These are phyloP conservation scores for Boehmeria nivea DNA, from an alignment of 306 rosid genomes.

Conservation along the genomic window DNA sequence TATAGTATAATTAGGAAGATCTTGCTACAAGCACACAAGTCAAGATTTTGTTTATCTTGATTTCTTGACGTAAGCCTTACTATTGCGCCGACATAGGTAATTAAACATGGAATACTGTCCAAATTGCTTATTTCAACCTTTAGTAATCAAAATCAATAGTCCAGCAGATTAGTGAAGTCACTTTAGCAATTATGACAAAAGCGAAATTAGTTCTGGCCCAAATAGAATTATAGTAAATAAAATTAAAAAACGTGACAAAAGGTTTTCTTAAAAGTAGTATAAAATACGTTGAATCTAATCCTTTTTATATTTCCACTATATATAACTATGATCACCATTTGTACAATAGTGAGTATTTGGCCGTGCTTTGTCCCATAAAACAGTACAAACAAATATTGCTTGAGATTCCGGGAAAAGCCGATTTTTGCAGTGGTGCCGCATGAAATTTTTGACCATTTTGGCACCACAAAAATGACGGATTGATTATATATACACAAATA, in stretches of 20 bases:
- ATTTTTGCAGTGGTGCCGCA: neutral
- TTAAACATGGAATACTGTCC: no score
- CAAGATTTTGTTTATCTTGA: conserved; percentile 8
- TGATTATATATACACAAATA: neutral
- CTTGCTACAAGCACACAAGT: conserved; percentile 7
- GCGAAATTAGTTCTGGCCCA: neutral
- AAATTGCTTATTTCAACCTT: neutral
- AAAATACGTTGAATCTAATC: conserved; percentile 1
- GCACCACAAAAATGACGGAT: neutral
- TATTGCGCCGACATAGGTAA: conserved; percentile 10
- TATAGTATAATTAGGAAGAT: neutral
- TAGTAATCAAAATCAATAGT: neutral
- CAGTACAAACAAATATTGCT: neutral
- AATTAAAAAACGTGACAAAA: neutral
- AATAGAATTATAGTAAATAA: no score
- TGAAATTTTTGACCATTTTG: conserved; percentile 8
- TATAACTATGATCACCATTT: no score
- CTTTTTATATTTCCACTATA: neutral
- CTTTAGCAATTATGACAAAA: neutral
- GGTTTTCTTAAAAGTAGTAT: neutral
- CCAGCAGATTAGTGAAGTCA: neutral
- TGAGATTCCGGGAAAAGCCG: neutral
- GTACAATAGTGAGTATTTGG: neutral
- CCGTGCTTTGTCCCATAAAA: neutral
- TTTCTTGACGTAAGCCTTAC: neutral